These are phyloP conservation scores for Colletotrichum paranaense DNA, from an alignment of 2,329 filamentous ascomycete genomes.

Conservation along the genomic window DNA sequence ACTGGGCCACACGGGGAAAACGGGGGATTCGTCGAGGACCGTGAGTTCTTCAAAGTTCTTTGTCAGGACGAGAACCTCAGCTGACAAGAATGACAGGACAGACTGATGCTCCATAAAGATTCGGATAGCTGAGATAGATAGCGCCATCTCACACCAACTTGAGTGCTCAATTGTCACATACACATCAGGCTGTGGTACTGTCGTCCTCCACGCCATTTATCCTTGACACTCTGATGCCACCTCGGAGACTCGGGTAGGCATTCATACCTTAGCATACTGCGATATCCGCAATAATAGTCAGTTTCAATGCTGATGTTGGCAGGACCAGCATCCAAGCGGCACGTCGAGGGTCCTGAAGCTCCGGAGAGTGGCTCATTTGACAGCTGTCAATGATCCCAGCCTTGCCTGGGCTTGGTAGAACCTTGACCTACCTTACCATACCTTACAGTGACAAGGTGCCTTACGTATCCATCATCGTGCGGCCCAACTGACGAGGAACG, in stretches of 20 bases:
- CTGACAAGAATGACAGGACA: neutral
- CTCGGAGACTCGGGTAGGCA: neutral
- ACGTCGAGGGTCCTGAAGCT: constrained; percentile 1
- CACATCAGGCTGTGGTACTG: neutral
- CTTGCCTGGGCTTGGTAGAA: constrained; percentile 1
- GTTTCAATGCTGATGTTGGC: neutral
- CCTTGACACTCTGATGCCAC: neutral
- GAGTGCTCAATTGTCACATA: neutral
- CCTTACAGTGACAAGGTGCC: neutral
- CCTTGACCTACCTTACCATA: neutral
- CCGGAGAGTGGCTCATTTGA: constrained; percentile 21
- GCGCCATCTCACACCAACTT: neutral
- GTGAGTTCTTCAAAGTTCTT: neutral
- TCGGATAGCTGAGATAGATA: neutral
- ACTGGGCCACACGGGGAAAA: neutral
- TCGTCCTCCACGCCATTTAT: neutral
- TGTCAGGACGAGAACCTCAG: neutral
- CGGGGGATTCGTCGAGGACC: constrained; percentile 3
- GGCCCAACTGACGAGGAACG: neutral
- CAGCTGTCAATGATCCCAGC: constrained; percentile 22
- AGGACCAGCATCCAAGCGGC: neutral
- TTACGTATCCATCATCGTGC: neutral
- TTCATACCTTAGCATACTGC: no score
- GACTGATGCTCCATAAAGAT: neutral
- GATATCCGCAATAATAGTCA: no score